Evolutionary conservation across 73 alveolate species (phyloP).

Genomic region (Paramecium sexaurelia): DNA sequence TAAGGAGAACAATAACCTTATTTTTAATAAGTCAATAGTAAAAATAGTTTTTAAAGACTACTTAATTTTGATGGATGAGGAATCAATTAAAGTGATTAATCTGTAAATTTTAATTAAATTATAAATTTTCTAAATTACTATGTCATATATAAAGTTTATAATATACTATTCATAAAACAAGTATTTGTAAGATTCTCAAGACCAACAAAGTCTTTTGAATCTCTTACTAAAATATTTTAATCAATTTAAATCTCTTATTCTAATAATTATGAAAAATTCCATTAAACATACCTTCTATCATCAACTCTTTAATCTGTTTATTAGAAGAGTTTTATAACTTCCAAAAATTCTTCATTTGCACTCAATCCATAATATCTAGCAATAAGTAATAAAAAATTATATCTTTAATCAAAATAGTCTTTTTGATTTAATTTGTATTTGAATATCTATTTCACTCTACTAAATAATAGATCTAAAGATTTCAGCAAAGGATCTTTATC

Average conservation of each 20-base stretch:
- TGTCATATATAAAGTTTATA: not conserved
- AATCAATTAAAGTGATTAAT: not conserved
- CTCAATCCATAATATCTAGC: not conserved
- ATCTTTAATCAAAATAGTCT: not conserved
- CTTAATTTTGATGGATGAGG: conserved; percentile 5
- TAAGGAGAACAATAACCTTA: conserved; percentile 55
- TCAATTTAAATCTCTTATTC: not conserved
- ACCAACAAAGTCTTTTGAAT: conserved; percentile 37
- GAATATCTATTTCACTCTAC: not conserved
- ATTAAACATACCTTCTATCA: not conserved
- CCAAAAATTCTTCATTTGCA: not conserved
- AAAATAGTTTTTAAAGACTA: conserved; percentile 20
- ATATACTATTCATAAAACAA: conserved; percentile 33
- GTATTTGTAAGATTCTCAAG: conserved; percentile 43
- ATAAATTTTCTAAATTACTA: not conserved
- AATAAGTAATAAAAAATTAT: not conserved
- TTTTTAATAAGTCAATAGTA: conserved; percentile 9
- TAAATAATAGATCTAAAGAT: not conserved
- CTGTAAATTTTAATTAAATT: not conserved
- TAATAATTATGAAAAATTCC: not conserved
- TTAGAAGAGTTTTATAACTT: not conserved
- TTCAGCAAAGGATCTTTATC: not conserved
- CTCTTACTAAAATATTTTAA: not conserved
- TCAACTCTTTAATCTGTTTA: not conserved
- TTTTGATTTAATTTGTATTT: not conserved